Percentiles rank a stretch among this genome's conserved stretches.
phyloP scores from a whole-genome alignment of 164 flowering plant genomes.

The Stephania japonica region DNA sequence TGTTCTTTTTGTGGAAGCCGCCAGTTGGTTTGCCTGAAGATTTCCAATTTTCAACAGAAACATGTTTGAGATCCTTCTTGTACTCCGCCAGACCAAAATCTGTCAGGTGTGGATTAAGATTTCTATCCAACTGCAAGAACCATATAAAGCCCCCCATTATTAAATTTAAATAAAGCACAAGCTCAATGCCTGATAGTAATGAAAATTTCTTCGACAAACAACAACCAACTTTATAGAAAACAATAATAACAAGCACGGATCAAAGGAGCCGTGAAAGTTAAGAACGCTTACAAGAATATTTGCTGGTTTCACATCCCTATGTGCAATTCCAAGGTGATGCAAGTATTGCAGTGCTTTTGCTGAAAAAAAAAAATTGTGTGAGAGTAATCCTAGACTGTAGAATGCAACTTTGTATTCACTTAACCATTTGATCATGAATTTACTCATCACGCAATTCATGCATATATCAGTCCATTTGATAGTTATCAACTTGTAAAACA shows the following conservation, averaged over 20 bases:
- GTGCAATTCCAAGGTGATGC: constrained; percentile 77
- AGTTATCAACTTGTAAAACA: no score
- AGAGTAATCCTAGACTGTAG: no score
- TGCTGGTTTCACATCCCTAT: constrained; percentile 96
- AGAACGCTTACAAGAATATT: constrained; percentile 71
- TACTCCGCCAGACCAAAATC: constrained; percentile 95
- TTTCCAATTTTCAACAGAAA: constrained; percentile 66
- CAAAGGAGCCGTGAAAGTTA: constrained; percentile 15
- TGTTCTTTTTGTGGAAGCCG: constrained; percentile 88
- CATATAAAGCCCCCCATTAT: neutral
- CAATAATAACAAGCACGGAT: neutral
- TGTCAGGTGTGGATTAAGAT: constrained; percentile 56
- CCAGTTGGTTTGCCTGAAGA: constrained; percentile 98
- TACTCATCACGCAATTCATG: no score
- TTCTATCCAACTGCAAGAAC: constrained; percentile 63
- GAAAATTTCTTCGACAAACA: neutral
- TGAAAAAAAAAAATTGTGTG: constrained; percentile 26
- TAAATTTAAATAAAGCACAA: neutral
- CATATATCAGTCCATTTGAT: no score
- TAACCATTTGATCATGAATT: no score
- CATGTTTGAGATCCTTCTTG: constrained; percentile 51
- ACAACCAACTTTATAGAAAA: neutral
- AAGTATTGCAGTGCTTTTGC: constrained; percentile 84
- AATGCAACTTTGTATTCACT: no score
- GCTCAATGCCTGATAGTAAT: neutral